phyloP scores from a whole-genome alignment of 768 basidiomycete genomes.

The Chalciporus chontae region DNA sequence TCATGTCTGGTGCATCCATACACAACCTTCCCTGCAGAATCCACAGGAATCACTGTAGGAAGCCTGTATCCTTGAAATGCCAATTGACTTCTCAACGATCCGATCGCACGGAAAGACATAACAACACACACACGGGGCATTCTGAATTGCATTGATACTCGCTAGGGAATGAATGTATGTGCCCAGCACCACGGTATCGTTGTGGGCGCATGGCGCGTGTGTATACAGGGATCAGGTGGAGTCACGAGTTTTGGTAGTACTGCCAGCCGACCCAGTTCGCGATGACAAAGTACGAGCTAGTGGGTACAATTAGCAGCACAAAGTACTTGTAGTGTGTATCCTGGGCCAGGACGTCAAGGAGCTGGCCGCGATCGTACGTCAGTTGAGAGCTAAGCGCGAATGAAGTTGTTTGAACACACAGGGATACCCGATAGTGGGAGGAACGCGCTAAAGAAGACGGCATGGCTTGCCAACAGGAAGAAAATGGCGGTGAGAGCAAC shows the following conservation, averaged over 20 bases:
- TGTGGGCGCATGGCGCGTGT: slow-evolving; percentile 7
- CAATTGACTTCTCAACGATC: slow-evolving; percentile 16
- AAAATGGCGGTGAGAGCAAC: slow-evolving; percentile 47
- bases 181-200: not conserved
- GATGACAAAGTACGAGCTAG: slow-evolving; percentile 85
- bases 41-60: slow-evolving; percentile 24
- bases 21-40: too few species aligned
- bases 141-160: slow-evolving; percentile 14
- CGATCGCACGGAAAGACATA: slow-evolving; percentile 15
- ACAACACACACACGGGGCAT: slow-evolving; percentile 20
- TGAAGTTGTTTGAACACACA: slow-evolving; percentile 37
- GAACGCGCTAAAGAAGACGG: slow-evolving; percentile 63
- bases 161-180: slow-evolving; percentile 5
- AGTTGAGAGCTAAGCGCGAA: not conserved
- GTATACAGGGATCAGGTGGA: not conserved
- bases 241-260: slow-evolving; percentile 81
- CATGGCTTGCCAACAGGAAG: slow-evolving; percentile 57
- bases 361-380: slow-evolving; percentile 38
- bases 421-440: slow-evolving; percentile 47
- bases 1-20: too few species aligned
- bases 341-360: slow-evolving; percentile 56
- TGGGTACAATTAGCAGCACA: slow-evolving; percentile 71
- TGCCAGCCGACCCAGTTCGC: slow-evolving; percentile 99
- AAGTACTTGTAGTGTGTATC: slow-evolving; percentile 95
- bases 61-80: slow-evolving; percentile 12